Evolutionary conservation across 768 basidiomycete species (phyloP), one percentile per base, ranked within the genome.

Genomic region (Mycena amicta): DNA sequence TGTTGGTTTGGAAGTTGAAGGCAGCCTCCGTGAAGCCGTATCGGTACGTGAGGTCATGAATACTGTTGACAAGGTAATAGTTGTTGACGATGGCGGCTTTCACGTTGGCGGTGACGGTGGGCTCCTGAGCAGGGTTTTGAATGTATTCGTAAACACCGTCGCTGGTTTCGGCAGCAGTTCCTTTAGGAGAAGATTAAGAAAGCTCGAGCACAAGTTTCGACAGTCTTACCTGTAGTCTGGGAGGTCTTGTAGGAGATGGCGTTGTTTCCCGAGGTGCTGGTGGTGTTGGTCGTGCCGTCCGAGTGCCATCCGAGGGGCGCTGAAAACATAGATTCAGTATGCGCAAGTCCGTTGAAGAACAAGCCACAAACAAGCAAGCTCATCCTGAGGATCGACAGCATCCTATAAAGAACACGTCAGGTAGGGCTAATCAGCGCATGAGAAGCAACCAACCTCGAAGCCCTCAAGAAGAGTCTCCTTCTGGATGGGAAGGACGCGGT

Each of bases 1-100:
- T 87, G 72, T 83, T 76, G 26, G 71, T 75, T 71, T 88, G 86
- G 82, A 88, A 84, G 71, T 84, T 52, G 56, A 62, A 66, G 3
- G 60, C 60, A 6, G 55, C 60, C 63, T 84, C 83, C 59, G 81
- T 83, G 70, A 85, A 85, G 6, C 84, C 83, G 59, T 82, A 78
- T 47, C 75, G 60, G 60, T 70, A 70, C 1, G 66, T 55, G 28
- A 66, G 40, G 29, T 84, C 82, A 65, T 84, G 82, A 56, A 80
- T 71, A 52, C 75, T 74, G 75, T 87, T 87, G 68, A 80, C 78
- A 43, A 60, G 45, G 45, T 60, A 60, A 43, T 55, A 60, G 50
- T 75, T 74, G 60, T 82, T 82, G 6, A 78, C 78, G 20, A 79
- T 73, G 2, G 83, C 84, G 25, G 84, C 79, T 53, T 83, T 75